These are phyloP conservation scores for Xylaria intraflava DNA, from an alignment of 495 filamentous ascomycete genomes.

Conservation along the genomic window DNA sequence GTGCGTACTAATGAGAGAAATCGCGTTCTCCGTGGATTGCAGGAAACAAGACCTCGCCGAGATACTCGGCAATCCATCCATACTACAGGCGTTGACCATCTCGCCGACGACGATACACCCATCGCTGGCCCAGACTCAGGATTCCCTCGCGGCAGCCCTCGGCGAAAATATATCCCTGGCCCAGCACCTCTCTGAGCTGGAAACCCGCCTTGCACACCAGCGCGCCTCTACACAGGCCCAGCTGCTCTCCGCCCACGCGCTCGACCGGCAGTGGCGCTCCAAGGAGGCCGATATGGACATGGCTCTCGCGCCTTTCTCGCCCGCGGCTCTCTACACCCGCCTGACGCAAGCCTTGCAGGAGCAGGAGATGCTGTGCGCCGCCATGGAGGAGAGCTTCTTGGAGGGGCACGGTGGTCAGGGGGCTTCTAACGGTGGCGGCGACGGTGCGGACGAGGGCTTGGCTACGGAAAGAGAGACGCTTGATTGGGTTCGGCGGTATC, in stretches of 20 bases:
- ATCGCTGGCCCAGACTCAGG: slow-evolving; percentile 49
- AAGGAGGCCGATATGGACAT: slow-evolving; percentile 85
- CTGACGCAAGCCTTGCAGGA: slow-evolving; percentile 68
- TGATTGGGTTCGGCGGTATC: slow-evolving; percentile 76
- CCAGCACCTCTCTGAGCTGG: slow-evolving; percentile 49
- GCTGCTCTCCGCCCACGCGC: slow-evolving; percentile 71
- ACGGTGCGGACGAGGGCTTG: slow-evolving; percentile 20
- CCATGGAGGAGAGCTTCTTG: slow-evolving; percentile 85
- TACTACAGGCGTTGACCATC: slow-evolving; percentile 58
- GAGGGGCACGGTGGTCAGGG: slow-evolving; percentile 40
- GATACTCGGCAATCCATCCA: slow-evolving; percentile 52
- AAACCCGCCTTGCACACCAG: slow-evolving; percentile 54
- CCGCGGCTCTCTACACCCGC: slow-evolving; percentile 73
- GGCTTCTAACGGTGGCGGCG: slow-evolving; percentile 28
- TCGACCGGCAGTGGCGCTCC: slow-evolving; percentile 83
- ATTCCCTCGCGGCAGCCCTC: slow-evolving; percentile 54
- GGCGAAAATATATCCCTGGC: slow-evolving; percentile 62
- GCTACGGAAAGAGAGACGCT: slow-evolving; percentile 70
- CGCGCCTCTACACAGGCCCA: slow-evolving; percentile 68
- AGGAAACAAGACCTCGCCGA: slow-evolving; percentile 59
- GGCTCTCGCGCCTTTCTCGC: slow-evolving; percentile 76
- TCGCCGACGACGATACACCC: slow-evolving; percentile 59
- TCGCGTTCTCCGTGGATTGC: too few species aligned
- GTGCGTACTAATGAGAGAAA: neutral
- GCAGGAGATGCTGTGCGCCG: slow-evolving; percentile 73